Conservation (phyloP, 2,329 filamentous ascomycete genomes). For the Phyllosticta capitalensis region DNA sequence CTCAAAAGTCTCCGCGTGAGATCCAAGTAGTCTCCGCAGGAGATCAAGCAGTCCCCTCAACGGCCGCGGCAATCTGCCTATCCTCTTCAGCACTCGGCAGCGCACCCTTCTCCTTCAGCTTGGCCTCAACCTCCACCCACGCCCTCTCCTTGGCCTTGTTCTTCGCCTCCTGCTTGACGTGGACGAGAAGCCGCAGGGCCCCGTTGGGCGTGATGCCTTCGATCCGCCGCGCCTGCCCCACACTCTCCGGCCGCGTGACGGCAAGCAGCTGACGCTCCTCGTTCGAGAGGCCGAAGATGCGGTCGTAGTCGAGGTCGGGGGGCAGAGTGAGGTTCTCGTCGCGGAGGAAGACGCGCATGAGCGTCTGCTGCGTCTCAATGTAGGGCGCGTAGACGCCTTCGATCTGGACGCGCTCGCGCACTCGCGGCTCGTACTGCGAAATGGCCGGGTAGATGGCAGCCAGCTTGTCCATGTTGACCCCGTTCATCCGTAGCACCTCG, state of each 20-base stretch:
- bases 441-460: slow-evolving; percentile 49
- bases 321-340: slow-evolving; percentile 72
- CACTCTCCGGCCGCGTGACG: slow-evolving; percentile 64
- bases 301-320: slow-evolving; percentile 63
- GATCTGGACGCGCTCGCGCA: slow-evolving; percentile 64
- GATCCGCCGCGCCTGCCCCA: slow-evolving; percentile 79
- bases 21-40: not conserved
- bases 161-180: slow-evolving; percentile 43
- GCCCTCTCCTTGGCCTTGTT: slow-evolving; percentile 19
- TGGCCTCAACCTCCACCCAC: not conserved
- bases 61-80: slow-evolving; percentile 1
- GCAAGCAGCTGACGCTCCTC: slow-evolving; percentile 68
- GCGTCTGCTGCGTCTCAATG: slow-evolving; percentile 59
- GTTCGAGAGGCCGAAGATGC: slow-evolving; percentile 63
- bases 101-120: not conserved
- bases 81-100: not conserved
- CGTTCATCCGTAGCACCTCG: slow-evolving; percentile 65
- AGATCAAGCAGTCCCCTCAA: not conserved
- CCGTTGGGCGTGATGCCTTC: slow-evolving; percentile 60
- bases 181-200: slow-evolving; percentile 48
- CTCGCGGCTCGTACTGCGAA: slow-evolving; percentile 43
- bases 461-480: slow-evolving; percentile 50
- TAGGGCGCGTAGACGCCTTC: slow-evolving; percentile 85
- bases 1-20: not conserved
- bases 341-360: slow-evolving; percentile 57